Base-by-base conservation (phyloP, 176 grass and related monocot species). In the Urochloa ruziziensis region DNA sequence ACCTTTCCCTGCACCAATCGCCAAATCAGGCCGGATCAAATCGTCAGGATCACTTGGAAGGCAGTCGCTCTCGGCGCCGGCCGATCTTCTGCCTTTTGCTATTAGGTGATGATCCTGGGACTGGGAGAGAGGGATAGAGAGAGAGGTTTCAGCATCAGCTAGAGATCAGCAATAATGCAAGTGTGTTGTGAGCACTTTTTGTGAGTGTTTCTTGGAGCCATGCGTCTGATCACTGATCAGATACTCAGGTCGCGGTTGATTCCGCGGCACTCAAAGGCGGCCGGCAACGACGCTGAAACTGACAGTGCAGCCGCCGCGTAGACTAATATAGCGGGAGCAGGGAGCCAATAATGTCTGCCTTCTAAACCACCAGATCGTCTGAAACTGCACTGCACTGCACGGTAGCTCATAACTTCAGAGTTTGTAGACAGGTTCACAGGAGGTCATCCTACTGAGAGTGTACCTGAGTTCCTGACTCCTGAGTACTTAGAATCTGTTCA, bases 241-340 rank as follows among this genome's bases (percentile, higher is more conserved):
- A 66, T 79, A 79, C 43, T 6, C 7, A 29, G 44, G 7, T 58
- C 23, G 21, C 15, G 19, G 40, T 77, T 89, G 88, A 85, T 89
- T 85, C 88, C 36, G 82, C 32, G 39, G 70, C 70, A 81, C 82
- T 89, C 88, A 89, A 85, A 89, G 82, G 88, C 27, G n/a, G 19
- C 7, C 30, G 1, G 54, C 68, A 75, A 65, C 82, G 44, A 84
- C 82, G 88, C 43, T 85, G 88, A 89, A 77, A 27, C 63, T 54
- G 77, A 85, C 77, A n/a, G 1, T 76, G 77, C 87, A 89, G 61
- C 82, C 32, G 87, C 81, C 51, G 24, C 34, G 29, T n/a, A 9
- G 75, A 43, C 74, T 5, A n/a, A n/a, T n/a, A n/a, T n/a, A 15
- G 28, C 14, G 15, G 15, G 5, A 16, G 15, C 3, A 2, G 14